Percentiles rank a stretch among this genome's conserved stretches.
These are phyloP conservation scores for Fusarium sp. DNA, from an alignment of 2,329 filamentous ascomycete genomes.

Conservation along the genomic window DNA sequence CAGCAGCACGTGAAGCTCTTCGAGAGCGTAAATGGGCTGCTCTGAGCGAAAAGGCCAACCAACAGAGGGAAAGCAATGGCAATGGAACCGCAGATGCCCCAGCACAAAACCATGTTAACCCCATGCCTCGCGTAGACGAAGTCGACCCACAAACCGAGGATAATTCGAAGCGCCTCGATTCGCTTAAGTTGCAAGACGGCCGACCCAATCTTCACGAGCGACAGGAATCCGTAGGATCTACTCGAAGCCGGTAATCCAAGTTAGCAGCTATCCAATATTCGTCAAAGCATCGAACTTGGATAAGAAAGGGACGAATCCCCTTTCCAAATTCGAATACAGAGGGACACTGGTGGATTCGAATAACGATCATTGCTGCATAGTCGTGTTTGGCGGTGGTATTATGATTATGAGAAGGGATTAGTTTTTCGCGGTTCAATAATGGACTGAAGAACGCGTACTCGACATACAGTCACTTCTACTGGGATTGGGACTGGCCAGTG, in stretches of 20 bases:
- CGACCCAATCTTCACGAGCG: constrained; percentile 64
- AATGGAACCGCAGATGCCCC: constrained; percentile 41
- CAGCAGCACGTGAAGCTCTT: constrained; percentile 81
- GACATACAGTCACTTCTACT: constrained; percentile 27
- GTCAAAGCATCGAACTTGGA: constrained; percentile 15
- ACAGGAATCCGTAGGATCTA: constrained; percentile 65
- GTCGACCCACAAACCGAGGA: constrained; percentile 82
- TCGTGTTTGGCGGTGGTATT: constrained; percentile 22
- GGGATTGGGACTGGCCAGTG: constrained; percentile 16
- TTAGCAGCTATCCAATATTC: constrained; percentile 7
- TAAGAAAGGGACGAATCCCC: constrained; percentile 1
- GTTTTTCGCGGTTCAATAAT: constrained; percentile 35
- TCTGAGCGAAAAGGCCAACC: constrained; percentile 80
- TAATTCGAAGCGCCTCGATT: constrained; percentile 86
- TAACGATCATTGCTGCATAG: constrained; percentile 26
- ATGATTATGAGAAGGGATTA: constrained; percentile 32
- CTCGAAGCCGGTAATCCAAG: constrained; percentile 57
- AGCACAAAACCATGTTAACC: constrained; percentile 49
- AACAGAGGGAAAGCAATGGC: constrained; percentile 60
- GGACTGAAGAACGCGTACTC: constrained; percentile 31
- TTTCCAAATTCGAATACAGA: constrained; percentile 12
- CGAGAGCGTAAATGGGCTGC: constrained; percentile 91
- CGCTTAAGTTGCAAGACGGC: constrained; percentile 87
- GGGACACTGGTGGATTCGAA: background rate
- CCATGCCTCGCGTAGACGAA: constrained; percentile 71